Evolutionary conservation across 2,329 filamentous ascomycete genomes (phyloP).

Genomic region (Botrytis deweyae): DNA sequence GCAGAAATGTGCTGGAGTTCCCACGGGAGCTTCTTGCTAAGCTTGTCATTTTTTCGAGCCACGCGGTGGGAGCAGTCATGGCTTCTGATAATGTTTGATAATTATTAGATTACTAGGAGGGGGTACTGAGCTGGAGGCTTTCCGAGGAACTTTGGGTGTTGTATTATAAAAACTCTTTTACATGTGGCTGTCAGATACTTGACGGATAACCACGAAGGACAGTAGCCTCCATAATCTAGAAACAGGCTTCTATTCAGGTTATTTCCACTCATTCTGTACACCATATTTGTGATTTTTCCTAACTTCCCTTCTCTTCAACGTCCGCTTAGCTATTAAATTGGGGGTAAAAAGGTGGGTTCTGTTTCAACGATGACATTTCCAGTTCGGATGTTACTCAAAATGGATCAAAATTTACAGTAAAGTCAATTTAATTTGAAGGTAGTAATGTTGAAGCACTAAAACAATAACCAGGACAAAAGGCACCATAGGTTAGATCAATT

Average conservation of each 20-base stretch:
- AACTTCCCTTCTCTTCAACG: no score
- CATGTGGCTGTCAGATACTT: background rate
- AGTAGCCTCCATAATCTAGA: background rate
- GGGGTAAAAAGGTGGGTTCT: no score
- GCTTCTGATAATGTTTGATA: background rate
- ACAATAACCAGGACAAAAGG: no score
- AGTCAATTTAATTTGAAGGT: background rate
- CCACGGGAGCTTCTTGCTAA: conserved; percentile 32
- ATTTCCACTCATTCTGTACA: no score
- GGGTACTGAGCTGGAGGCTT: background rate
- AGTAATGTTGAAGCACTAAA: background rate
- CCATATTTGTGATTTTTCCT: no score
- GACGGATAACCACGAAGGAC: rapidly evolving
- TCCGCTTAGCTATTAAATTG: no score
- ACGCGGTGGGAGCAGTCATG: background rate
- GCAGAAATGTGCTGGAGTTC: conserved; percentile 42
- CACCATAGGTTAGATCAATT: rapidly evolving
- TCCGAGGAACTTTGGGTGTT: no score
- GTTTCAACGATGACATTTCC: no score
- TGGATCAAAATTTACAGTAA: background rate
- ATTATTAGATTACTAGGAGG: rapidly evolving
- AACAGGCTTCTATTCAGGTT: background rate
- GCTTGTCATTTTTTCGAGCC: background rate
- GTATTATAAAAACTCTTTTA: background rate
- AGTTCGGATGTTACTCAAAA: no score